phyloP scores from a whole-genome alignment of 1,139 yeast genomes.

The Yamadazyma sp. region DNA sequence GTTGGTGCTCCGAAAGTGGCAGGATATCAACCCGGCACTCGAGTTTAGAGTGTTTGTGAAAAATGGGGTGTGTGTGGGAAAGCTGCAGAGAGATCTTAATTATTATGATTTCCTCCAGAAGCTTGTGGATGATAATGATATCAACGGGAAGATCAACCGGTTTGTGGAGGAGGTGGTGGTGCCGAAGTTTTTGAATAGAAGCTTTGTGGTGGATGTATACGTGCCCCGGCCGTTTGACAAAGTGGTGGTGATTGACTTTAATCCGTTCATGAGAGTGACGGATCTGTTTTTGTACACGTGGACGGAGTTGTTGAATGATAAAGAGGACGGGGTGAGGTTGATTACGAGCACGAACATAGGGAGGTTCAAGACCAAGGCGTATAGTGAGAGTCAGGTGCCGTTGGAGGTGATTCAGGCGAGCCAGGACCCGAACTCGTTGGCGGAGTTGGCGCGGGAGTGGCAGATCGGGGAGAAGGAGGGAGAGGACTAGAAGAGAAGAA shows the following conservation, averaged over 20 bases:
- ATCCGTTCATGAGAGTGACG: slow-evolving; percentile 77
- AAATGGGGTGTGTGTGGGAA: slow-evolving; percentile 61
- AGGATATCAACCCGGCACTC: slow-evolving; percentile 75
- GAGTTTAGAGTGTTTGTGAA: slow-evolving; percentile 86
- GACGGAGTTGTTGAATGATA: slow-evolving; percentile 60
- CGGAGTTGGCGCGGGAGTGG: slow-evolving; percentile 67
- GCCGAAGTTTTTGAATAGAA: slow-evolving; percentile 51
- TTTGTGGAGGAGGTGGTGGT: slow-evolving; percentile 53
- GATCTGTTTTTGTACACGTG: slow-evolving; percentile 80
- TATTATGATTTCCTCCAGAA: slow-evolving; percentile 66
- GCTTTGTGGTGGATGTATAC: slow-evolving; percentile 76
- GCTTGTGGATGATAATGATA: slow-evolving; percentile 44
- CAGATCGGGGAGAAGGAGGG: slow-evolving; percentile 14
- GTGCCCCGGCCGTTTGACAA: slow-evolving; percentile 70
- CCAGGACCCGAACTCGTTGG: slow-evolving; percentile 59
- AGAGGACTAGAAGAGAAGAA: too few species aligned
- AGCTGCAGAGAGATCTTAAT: slow-evolving; percentile 83
- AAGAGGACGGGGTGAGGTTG: slow-evolving; percentile 52
- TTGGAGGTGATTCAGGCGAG: slow-evolving; percentile 86
- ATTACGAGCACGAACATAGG: slow-evolving; percentile 68
- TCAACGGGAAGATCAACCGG: slow-evolving; percentile 38
- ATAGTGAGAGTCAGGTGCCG: slow-evolving; percentile 90
- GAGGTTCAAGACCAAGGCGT: slow-evolving; percentile 76
- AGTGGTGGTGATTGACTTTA: slow-evolving; percentile 70
- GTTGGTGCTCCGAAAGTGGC: slow-evolving; percentile 80